These are phyloP conservation scores for Schoenoplectus triqueter DNA, from an alignment of 202 grass and related monocot species.

Conservation along the genomic window DNA sequence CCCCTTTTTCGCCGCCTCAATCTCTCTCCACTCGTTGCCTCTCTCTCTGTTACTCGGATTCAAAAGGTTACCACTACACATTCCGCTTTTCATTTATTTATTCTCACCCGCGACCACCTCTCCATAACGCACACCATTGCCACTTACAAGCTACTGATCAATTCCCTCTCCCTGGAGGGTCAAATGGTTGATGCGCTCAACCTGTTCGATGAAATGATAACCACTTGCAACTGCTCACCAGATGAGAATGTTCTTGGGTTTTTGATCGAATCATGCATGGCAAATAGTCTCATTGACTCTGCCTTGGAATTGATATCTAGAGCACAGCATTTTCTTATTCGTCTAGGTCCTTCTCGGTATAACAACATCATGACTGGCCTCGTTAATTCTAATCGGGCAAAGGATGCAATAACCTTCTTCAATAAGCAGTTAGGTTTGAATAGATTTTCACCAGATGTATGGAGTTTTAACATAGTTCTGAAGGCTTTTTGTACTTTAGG, in stretches of 20 bases:
- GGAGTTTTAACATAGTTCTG: constrained; percentile 83
- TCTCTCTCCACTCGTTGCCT: constrained; percentile 29
- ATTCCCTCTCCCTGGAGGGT: constrained; percentile 40
- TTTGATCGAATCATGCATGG: constrained; percentile 50
- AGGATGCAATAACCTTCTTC: constrained; percentile 59
- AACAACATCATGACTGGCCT: constrained; percentile 73
- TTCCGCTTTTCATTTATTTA: constrained; percentile 44
- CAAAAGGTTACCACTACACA: background rate
- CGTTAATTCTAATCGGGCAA: constrained; percentile 39
- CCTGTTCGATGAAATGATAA: constrained; percentile 88
- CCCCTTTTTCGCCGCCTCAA: constrained; percentile 40
- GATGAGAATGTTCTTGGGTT: constrained; percentile 69
- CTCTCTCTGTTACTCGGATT: background rate
- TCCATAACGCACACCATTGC: constrained; percentile 39
- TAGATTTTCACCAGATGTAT: constrained; percentile 52
- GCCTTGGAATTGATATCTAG: constrained; percentile 45
- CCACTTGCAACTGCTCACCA: constrained; percentile 31
- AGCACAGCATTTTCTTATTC: constrained; percentile 45
- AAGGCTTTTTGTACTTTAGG: constrained; percentile 67
- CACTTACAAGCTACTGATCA: constrained; percentile 52
- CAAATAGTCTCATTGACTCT: constrained; percentile 47
- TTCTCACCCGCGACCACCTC: constrained; percentile 39
- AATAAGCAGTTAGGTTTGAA: constrained; percentile 49
- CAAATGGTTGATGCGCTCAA: constrained; percentile 55
- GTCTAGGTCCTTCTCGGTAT: constrained; percentile 52